Evolutionary conservation across 306 rosid genomes (phyloP), one percentile per base, ranked within the genome.

Genomic region (Dryas drummondii): DNA sequence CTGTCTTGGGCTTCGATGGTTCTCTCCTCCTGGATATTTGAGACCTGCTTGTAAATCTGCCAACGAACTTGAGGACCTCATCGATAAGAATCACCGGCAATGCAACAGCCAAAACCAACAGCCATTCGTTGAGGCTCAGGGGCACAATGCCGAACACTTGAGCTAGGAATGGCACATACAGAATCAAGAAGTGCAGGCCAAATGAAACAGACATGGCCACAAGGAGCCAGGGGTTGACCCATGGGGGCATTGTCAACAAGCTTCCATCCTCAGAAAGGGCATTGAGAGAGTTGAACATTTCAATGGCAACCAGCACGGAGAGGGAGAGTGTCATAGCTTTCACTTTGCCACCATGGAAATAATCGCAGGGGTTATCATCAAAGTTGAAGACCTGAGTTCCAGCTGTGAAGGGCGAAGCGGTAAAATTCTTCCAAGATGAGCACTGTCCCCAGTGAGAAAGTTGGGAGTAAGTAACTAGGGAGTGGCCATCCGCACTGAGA

Each of bases 191-290:
- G 84, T 92, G 97, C 82, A 89, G 71, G 59, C 93, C 93, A 56
- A 92, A 92, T 41, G 97, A 92, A 19, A 89, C 78, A 15, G 90
- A 89, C 96, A 89, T 92, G 73, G 97, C 97, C 81, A 89, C 52
- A 50, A 92, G 89, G 51, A 92, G 97, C 90, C 89, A 92, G 5
- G 97, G 96, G 81, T 88, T 92, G 56, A 86, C 90, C 97, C 97
- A 92, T 2, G 96, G 97, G 50, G 97, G 97, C 97, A 92, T 92
- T 40, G 91, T 32, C 81, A 88, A 58, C 72, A 92, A 89, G 79
- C 97, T 89, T 78, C 93, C 96, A 19, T 91, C 96, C 72, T 84
- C 97, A 4, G 96, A 93, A 37, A 93, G 84, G 45, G 96, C 96
- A 55, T 91, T 91, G 49, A 91, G 89, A 15, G 96, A 88, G 81